Conservation (phyloP, 768 basidiomycete genomes). For the Guyanaporus albipodus region DNA sequence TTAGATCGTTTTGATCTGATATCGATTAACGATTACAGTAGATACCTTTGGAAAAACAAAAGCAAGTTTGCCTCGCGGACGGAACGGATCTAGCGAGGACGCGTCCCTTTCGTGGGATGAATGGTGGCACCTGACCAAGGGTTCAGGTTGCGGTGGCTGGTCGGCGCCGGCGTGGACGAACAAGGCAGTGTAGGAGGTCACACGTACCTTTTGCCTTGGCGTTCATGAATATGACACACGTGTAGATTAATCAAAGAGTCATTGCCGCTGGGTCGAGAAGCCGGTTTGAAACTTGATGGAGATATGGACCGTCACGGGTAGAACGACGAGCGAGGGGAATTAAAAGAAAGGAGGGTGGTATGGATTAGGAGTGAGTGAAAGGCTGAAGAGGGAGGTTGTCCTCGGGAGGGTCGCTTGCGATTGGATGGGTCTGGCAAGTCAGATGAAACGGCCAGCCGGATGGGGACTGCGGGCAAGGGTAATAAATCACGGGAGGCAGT, state of each 20-base stretch:
- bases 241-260: slow-evolving; percentile 1
- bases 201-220: neutral
- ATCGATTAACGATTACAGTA: slow-evolving; percentile 16
- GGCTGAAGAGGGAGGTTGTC: neutral
- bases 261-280: slow-evolving; percentile 11
- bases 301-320: too few relatives aligned
- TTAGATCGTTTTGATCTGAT: slow-evolving; percentile 18
- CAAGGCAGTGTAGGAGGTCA: slow-evolving; percentile 1
- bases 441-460: neutral
- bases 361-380: slow-evolving; percentile 11
- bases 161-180: neutral
- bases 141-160: neutral
- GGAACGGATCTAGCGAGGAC: slow-evolving; percentile 6
- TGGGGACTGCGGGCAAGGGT: neutral
- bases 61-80: neutral
- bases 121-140: too few relatives aligned
- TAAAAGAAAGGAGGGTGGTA: too few relatives aligned
- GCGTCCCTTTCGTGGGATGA: too few relatives aligned
- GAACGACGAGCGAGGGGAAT: too few relatives aligned
- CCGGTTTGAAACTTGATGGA: too few relatives aligned
- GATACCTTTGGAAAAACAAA: neutral
- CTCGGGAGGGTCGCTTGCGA: slow-evolving; percentile 5
- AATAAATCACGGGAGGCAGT: slow-evolving; percentile 1
- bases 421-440: too few relatives aligned
- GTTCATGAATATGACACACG: too few relatives aligned